Conservation (phyloP, 2,329 filamentous ascomycete species). For the Penicillium sp. region DNA sequence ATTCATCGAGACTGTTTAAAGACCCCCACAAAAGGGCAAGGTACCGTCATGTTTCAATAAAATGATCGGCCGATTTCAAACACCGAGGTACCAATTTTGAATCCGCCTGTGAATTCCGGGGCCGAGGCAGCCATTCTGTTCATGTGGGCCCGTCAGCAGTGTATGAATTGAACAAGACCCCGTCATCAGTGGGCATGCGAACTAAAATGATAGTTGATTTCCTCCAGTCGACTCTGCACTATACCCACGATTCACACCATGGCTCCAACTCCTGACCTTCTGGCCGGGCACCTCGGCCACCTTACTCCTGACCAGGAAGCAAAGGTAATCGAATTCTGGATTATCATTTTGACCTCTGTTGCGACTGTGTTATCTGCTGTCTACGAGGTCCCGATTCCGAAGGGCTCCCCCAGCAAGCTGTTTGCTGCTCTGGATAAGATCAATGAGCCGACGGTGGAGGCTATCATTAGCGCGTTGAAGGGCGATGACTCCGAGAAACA, state of each 20-base stretch:
- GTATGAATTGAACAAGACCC: neutral
- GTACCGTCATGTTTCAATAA: neutral
- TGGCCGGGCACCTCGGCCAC: conserved; percentile 59
- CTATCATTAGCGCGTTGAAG: conserved; percentile 19
- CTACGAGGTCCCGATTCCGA: conserved; percentile 37
- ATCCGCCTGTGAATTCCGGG: neutral
- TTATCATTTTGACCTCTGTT: conserved; percentile 37
- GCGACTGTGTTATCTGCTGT: conserved; percentile 21
- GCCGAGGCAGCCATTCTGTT: neutral
- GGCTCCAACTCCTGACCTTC: conserved; percentile 39
- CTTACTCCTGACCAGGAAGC: conserved; percentile 79
- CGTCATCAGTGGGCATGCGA: neutral
- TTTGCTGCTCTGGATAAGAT: conserved; percentile 21
- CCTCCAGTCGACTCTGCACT: neutral
- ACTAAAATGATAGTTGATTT: neutral
- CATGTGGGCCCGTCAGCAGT: neutral
- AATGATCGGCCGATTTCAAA: neutral
- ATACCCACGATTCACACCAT: neutral
- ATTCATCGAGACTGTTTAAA: neutral
- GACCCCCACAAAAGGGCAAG: neutral
- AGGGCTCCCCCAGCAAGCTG: conserved; percentile 17
- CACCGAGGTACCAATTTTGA: conserved; percentile 5
- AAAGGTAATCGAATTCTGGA: conserved; percentile 84
- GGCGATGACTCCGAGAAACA: neutral
- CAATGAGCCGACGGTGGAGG: conserved; percentile 22